Base-by-base conservation (phyloP, 345 rosid genomes). In the Schrenkiella parvula region DNA sequence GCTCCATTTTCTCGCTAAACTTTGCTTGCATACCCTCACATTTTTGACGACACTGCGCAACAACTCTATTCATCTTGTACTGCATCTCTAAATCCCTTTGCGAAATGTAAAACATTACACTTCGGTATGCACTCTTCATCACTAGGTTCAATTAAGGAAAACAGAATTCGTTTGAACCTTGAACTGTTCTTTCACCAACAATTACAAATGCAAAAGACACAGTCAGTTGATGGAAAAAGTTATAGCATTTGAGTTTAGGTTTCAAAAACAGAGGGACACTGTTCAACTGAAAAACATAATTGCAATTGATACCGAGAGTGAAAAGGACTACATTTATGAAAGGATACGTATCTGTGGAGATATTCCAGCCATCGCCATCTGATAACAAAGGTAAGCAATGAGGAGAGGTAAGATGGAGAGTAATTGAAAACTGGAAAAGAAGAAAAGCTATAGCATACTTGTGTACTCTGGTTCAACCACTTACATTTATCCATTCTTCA, bases 401-500 rank as follows among this genome's bases (percentile, higher is more conserved):
- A 15, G 43, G 22, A 63, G 39, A 61, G 25, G 75, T 62, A 34
- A 69, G 70, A 37, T 52, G 48, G 25, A 68, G 21, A 17, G 18
- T 4, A 14, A 39, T 1, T n/a, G n/a, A 61, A n/a, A 60, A 53
- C 28, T 37, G 22, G 46, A 63, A 42, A 67, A 29, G 75, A 54
- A 63, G 23, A 26, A 63, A 63, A 46, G 71, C 44, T 37, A 63
- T 44, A 26, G 29, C 29, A 54, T 35, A 28, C 19, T 68, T 46
- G 66, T 4, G 5, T 44, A 35, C 15, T 25, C 39, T 31, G 55
- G 56, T 18, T 37, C 61, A 74, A 41, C 70, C 56, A 34, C 99
- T 88, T 90, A 95, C 99, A 86, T 89, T 91, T 57, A 85, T 73
- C 99, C 99, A 95, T 78, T 95, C 98, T 54, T 95, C 93, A 82